phyloP scores from a whole-genome alignment of 352 stramenopile genomes.

The Globisporangium canariense region DNA sequence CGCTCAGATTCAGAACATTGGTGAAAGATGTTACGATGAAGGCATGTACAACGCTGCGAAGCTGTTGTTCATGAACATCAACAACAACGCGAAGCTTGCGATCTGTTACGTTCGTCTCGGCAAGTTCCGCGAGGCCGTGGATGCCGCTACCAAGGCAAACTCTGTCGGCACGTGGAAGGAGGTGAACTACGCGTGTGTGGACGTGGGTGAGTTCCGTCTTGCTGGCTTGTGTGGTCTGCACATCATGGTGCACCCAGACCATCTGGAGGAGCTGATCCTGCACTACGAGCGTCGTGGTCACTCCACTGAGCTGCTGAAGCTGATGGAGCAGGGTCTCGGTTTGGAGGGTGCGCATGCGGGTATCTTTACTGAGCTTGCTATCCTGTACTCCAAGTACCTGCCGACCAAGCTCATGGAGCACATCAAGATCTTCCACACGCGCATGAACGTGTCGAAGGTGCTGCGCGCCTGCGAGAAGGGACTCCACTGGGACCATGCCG shows the following conservation, averaged over 20 bases:
- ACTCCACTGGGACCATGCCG: conserved; percentile 96
- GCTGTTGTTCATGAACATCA: conserved; percentile 99
- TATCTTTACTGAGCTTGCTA: conserved; percentile 99
- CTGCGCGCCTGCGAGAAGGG: conserved; percentile 97
- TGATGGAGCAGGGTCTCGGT: conserved; percentile 99
- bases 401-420: conserved; percentile 99
- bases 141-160: conserved; percentile 99
- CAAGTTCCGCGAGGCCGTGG: conserved; percentile 99
- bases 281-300: conserved; percentile 98
- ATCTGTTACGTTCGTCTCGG: conserved; percentile 99
- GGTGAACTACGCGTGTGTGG: conserved; percentile 98
- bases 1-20: conserved; percentile 99
- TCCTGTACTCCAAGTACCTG: conserved; percentile 99
- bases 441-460: conserved; percentile 99
- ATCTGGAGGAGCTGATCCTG: conserved; percentile 98
- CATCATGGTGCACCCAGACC: conserved; percentile 99
- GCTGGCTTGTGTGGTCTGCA: conserved; percentile 97
- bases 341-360: conserved; percentile 98
- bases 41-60: conserved; percentile 98
- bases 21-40: conserved; percentile 97
- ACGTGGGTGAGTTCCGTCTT: conserved; percentile 98
- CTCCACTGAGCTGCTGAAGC: conserved; percentile 95
- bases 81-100: conserved; percentile 99
- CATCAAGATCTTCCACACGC: conserved; percentile 99
- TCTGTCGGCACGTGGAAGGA: conserved; percentile 99